Evolutionary conservation across 495 filamentous ascomycete genomes (phyloP), one percentile per base, ranked within the genome.

Genomic region (Hypoxylon perforatum): DNA sequence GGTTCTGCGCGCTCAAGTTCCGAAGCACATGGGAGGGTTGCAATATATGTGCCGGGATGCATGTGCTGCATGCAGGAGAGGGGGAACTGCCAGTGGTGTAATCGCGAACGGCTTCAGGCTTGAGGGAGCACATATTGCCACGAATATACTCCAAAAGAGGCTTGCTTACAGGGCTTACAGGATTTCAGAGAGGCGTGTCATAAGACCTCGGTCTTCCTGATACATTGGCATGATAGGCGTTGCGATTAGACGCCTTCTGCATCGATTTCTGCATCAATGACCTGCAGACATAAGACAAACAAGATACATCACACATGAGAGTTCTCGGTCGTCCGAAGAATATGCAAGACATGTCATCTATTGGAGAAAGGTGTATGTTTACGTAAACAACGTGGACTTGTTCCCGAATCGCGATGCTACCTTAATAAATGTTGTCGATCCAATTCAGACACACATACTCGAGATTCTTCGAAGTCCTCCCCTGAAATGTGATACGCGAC

Each of bases 1-100:
- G 25, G 38, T 47, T 39, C 30, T 59, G 47, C 17, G 22, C 22
- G 10, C 64, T 5, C 9, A 52, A 41, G 21, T 57, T 61, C 42
- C 52, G 22, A 11, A 44, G 48, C 65, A 67, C 47, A 67, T 62
- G 58, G 65, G 28, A 62, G 58, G 65, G 58, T 58, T 67, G 30
- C 58, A 62, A 28, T 45, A 19, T 48, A 57, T 54, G 58, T 57
- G 52, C 56, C 57, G 52, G 54, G 45, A 4, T 56, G 57, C 56
- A 66, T 66, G 36, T 36, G 45, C 46, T 57, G 41, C 30, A 67
- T 58, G 65, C 52, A 67, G 63, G 47, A 54, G 52, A 25, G n/a
- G 25, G n/a, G 36, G 49, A 38, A 33, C 21, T 41, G 46, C 30
- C 36, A 33, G 5, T 22, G 44, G 9, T n/a, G n/a, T 33, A 57